Evolutionary conservation across 202 grass and related monocot species (phyloP).

Genomic region (Cymbopogon flexuosus): DNA sequence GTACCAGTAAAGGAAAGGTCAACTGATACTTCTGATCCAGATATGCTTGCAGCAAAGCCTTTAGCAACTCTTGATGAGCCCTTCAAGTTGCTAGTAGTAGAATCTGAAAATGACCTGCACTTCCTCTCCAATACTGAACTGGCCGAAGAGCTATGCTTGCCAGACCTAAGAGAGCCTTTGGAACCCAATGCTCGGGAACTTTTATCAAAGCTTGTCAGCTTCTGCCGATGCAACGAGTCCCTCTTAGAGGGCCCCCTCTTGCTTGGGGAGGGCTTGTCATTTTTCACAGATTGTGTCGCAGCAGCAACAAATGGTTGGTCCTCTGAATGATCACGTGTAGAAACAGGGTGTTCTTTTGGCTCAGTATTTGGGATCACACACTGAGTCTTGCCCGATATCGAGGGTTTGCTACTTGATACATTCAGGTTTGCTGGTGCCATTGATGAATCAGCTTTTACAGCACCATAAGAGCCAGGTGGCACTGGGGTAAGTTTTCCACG

Average conservation of each 20-base stretch:
- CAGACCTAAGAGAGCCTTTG: slow-evolving; percentile 69
- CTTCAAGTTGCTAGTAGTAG: slow-evolving; percentile 52
- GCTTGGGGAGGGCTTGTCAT: slow-evolving; percentile 52
- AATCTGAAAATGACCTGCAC: slow-evolving; percentile 58
- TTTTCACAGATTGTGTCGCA: slow-evolving; percentile 39
- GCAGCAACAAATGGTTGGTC: slow-evolving; percentile 54
- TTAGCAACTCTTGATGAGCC: slow-evolving; percentile 58
- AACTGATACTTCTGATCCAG: slow-evolving; percentile 44
- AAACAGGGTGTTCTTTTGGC: slow-evolving; percentile 43
- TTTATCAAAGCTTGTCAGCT: slow-evolving; percentile 85
- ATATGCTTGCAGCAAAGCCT: slow-evolving; percentile 46
- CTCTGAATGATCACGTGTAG: slow-evolving; percentile 42
- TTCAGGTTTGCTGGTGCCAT: slow-evolving; percentile 33
- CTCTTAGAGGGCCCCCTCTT: slow-evolving; percentile 65
- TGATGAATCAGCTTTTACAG: slow-evolving; percentile 43
- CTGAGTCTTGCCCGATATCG: slow-evolving; percentile 48
- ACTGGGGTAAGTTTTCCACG: slow-evolving; percentile 31
- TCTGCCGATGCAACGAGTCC: slow-evolving; percentile 73
- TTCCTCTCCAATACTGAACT: slow-evolving; percentile 64
- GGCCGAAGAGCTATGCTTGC: slow-evolving; percentile 55
- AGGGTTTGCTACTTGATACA: slow-evolving; percentile 39
- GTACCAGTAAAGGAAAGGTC: slow-evolving; percentile 67
- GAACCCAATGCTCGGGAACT: slow-evolving; percentile 76
- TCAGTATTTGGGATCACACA: slow-evolving; percentile 53
- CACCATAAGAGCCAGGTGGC: slow-evolving; percentile 34